phyloP scores from a whole-genome alignment of 306 rosid species.

The Cicer bijugum region DNA sequence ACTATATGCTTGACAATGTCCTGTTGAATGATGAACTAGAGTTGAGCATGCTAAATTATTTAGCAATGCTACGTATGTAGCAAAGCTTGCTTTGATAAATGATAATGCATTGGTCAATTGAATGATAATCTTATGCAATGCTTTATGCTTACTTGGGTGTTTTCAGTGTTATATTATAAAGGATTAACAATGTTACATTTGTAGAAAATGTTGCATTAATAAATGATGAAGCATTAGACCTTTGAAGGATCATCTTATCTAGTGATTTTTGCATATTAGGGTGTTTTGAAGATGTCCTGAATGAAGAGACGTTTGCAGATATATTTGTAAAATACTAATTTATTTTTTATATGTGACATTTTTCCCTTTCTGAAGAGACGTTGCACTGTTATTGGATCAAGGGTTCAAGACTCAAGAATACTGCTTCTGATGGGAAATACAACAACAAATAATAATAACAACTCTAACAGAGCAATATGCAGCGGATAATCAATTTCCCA shows the following conservation, averaged over 20 bases:
- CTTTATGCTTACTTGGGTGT: neutral
- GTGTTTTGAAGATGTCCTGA: constrained; percentile 35
- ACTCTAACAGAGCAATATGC: too few species aligned
- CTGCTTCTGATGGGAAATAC: too few species aligned
- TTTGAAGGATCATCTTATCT: neutral
- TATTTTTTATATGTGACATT: constrained; percentile 20
- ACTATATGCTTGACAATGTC: neutral
- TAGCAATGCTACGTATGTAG: neutral
- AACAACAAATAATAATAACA: too few species aligned
- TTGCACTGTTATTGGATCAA: constrained; percentile 86
- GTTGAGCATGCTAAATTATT: neutral
- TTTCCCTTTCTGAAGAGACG: constrained; percentile 67
- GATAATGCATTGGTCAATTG: neutral
- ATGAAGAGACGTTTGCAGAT: neutral
- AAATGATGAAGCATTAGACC: neutral
- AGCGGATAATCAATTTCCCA: too few species aligned
- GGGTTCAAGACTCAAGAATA: constrained; percentile 68
- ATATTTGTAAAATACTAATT: constrained; percentile 34
- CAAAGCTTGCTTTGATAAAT: neutral
- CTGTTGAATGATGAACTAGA: constrained; percentile 14
- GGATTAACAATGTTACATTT: neutral
- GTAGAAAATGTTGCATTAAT: too few species aligned
- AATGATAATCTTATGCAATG: too few species aligned
- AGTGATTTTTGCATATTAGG: constrained; percentile 13
- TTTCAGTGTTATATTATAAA: neutral